Base-by-base conservation (phyloP, 2,329 filamentous ascomycete species). In the Geosmithia putterillii region DNA sequence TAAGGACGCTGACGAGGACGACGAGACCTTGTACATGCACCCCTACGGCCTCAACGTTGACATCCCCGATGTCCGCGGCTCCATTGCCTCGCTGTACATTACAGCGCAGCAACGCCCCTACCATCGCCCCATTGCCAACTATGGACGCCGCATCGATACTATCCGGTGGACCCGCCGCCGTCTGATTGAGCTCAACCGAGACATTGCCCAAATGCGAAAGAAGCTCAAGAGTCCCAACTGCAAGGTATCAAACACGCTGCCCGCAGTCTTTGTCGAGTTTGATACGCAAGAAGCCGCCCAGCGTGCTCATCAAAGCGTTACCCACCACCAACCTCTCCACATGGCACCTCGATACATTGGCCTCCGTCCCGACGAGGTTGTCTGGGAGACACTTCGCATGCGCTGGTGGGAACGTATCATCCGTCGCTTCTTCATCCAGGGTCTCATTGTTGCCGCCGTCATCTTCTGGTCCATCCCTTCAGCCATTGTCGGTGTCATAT, bases 261-360 rank as follows among this genome's bases (percentile, higher is more conserved):
- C 82, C 14, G 82, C 87, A 19, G 86, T 92, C 10, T 98, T 98
- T 54, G 80, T 98, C 50, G 89, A 96, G 58, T 98, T 96, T 55
- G 72, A 76, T 47, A 79, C 74, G 2, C 86, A 95, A 57, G 76
- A 83, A 44, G 83, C 86, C 44, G 92, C 92, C 14, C 89, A 98
- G 61, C 73, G 76, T 43, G 90, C 90, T 14, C 90, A 79, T 58
- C 92, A 98, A 60, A 81, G 84, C 20, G 71, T 96, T 8, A 80
- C 88, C 3, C 88, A 95, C 61, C 88, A 95, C 62, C 80, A 86
- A 45, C 83, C 86, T 28, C 68, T 94, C 34, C 86, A 90, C 57
- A 89, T 98, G 81, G 74, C 83, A 4, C 87, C 87, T 22, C 80
- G 87, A 20, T 86, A 85, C 54, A 84, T 94, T 43, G 90, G 90